Conservation (phyloP, 177 flowering plant genomes). For the Vitis hybrid region DNA sequence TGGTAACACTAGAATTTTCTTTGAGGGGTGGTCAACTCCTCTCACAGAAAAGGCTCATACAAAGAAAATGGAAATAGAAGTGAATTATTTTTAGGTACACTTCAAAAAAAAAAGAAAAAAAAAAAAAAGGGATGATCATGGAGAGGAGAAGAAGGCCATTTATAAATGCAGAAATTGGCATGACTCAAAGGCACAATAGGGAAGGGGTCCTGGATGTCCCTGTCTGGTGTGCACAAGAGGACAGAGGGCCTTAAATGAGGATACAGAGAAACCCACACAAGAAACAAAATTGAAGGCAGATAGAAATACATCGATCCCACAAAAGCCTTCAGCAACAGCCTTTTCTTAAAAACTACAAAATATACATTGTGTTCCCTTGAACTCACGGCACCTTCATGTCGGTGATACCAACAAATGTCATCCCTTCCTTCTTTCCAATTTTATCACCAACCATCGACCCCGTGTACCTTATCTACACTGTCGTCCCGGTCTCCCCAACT, state of each 20-base stretch:
- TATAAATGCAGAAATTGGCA: not conserved
- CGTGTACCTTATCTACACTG: no score
- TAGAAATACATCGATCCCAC: constrained; percentile 16
- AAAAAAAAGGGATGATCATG: no score
- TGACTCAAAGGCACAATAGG: not conserved
- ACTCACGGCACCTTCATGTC: constrained; percentile 2
- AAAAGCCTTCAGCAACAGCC: constrained; percentile 6
- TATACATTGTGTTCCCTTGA: not conserved
- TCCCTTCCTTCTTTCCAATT: not conserved
- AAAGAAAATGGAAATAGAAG: no score
- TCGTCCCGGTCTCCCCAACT: no score
- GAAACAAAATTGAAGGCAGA: constrained; percentile 20
- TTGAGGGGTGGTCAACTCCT: no score
- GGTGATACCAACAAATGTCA: not conserved
- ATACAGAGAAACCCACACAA: constrained; percentile 13
- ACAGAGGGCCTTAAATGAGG: constrained; percentile 21
- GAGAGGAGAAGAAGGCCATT: not conserved
- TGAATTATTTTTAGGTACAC: no score
- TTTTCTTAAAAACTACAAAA: not conserved
- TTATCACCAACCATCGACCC: not conserved
- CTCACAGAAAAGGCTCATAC: no score
- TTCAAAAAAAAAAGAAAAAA: no score
- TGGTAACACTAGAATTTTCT: no score
- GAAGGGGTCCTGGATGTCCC: constrained; percentile 3
- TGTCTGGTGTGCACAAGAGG: constrained; percentile 19